Evolutionary conservation across 805 yeast species (phyloP), one percentile per base, ranked within the genome.

Genomic region (Kuraishia molischiana): DNA sequence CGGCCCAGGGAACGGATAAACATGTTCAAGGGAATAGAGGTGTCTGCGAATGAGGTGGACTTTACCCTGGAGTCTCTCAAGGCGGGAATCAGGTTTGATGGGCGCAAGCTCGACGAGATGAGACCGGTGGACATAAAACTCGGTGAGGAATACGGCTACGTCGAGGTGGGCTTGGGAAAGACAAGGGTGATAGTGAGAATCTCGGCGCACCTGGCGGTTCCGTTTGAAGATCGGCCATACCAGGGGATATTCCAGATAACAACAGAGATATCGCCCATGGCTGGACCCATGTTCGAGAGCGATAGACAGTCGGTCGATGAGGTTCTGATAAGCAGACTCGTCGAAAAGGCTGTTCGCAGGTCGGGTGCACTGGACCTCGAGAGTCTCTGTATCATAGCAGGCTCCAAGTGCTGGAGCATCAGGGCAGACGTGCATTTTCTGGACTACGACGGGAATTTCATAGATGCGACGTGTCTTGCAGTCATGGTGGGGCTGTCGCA

Each of bases 281-380:
- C 96, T 1, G 78, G 87, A 4, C 80, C 95, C 1, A 68, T 75
- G 47, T 87, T 86, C 55, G 95, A 89, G 49, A 77, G 75, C 48
- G 79, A 78, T 21, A 69, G 69, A 42, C 77, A 74, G 44, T 69
- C 82, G n/a, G 84, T 81, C 41, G 86, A 84, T 39, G 97, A 92
- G 54, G 72, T 85, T 19, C 59, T 87, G 42, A 78, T 89, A 18
- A 71, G 86, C 5, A 65, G 97, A 53, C 67, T 89, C 41, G 77
- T 92, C 32, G 98, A 92, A 52, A 92, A 90, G 53, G 89, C 97
- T 1, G 79, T 92, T 34, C 72, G 95, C 51, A 69, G 96, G 52
- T 83, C 95, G 1, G 84, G 84, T 44, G 95, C 97, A 0, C 62
- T 92, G 33, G 98, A 92, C 58, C 69, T 90, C 31, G 98, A 92